Conservation (phyloP, 495 filamentous ascomycete species). For the Penicillium nucicola region DNA sequence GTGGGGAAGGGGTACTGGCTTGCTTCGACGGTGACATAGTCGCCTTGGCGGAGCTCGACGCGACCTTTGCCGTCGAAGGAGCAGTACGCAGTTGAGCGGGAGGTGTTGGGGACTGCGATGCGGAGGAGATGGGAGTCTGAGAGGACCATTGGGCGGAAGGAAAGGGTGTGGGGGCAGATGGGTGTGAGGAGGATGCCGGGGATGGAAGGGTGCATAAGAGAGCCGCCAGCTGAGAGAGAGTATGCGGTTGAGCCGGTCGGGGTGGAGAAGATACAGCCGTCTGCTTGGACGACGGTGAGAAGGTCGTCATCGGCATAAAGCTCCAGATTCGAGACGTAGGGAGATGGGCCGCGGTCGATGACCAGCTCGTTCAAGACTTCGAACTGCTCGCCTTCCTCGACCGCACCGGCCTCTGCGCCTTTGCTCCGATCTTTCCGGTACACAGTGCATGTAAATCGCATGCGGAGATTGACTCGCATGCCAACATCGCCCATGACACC, state of each 20-base stretch:
- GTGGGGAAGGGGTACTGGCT: conserved; percentile 95
- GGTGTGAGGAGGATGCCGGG: conserved; percentile 96
- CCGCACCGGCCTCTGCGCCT: conserved; percentile 43
- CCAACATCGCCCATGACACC: conserved; percentile 86
- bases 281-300: conserved; percentile 90
- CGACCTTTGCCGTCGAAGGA: conserved; percentile 96
- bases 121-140: conserved; percentile 88
- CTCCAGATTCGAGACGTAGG: conserved; percentile 96
- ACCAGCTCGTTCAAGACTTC: conserved; percentile 97
- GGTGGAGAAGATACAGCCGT: conserved; percentile 95
- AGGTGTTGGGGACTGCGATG: conserved; percentile 77
- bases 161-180: conserved; percentile 95
- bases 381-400: conserved; percentile 80
- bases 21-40: conserved; percentile 91
- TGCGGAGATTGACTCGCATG: conserved; percentile 91
- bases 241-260: conserved; percentile 96
- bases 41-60: conserved; percentile 84
- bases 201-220: conserved; percentile 93
- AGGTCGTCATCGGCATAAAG: conserved; percentile 91
- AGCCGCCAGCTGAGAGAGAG: conserved; percentile 91
- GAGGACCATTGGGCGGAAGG: conserved; percentile 98
- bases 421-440: conserved; percentile 59
- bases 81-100: conserved; percentile 89
- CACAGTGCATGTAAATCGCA: conserved; percentile 96
- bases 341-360: conserved; percentile 91